A percentile compares a stretch with the other conserved stretches of the same genome.
These are phyloP conservation scores for Ampelomyces quisqualis DNA, from an alignment of 2,329 filamentous ascomycete genomes.

Conservation along the genomic window DNA sequence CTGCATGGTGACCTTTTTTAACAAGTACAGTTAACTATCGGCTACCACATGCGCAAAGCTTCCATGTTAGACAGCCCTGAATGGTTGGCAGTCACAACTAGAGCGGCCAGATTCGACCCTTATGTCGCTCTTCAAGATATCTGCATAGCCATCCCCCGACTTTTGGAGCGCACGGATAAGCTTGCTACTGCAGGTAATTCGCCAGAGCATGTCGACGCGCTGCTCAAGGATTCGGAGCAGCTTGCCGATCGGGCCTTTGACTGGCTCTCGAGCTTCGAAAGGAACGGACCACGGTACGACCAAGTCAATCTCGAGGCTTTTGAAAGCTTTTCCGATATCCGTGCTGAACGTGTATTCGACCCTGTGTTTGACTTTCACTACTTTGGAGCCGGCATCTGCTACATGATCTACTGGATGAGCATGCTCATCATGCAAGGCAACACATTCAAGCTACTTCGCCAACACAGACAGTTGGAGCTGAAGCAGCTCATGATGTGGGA, in stretches of 20 bases:
- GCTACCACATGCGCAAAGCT: constrained; percentile 39
- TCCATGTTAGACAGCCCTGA: constrained; percentile 37
- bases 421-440: constrained; percentile 41
- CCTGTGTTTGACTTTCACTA: constrained; percentile 36
- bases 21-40: constrained; percentile 33
- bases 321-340: constrained; percentile 30
- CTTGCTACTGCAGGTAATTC: constrained; percentile 6
- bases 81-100: constrained; percentile 36
- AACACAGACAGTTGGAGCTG: constrained; percentile 27
- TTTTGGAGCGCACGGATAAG: constrained; percentile 39
- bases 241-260: constrained; percentile 29
- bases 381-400: constrained; percentile 37
- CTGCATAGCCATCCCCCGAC: constrained; percentile 35
- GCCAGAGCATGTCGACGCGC: constrained; percentile 20
- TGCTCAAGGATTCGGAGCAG: constrained; percentile 30
- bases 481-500: constrained; percentile 38
- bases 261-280: constrained; percentile 37
- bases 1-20: constrained; percentile 4
- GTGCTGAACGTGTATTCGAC: constrained; percentile 30
- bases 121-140: constrained; percentile 39
- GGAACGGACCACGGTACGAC: constrained; percentile 32
- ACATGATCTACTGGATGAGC: constrained; percentile 41
- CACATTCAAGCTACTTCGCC: constrained; percentile 33
- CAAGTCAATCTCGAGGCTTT: constrained; percentile 26
- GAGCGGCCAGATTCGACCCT: constrained; percentile 34